Evolutionary conservation across 2,329 filamentous ascomycete genomes (phyloP).

Genomic region (Colletotrichum cordylinicola): DNA sequence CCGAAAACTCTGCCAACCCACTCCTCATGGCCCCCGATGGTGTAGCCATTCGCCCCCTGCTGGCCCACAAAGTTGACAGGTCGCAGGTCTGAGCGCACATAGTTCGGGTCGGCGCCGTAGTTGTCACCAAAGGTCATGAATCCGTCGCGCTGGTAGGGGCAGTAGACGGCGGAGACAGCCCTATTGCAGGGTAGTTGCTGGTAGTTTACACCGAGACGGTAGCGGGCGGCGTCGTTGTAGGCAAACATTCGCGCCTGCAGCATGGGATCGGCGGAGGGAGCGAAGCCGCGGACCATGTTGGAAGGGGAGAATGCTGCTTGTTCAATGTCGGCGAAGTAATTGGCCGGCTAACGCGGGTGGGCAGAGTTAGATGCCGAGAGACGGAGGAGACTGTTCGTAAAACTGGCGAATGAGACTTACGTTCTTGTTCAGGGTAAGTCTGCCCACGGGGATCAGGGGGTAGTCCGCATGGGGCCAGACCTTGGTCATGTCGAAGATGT

Average conservation of each 20-base stretch:
- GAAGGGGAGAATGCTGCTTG: constrained; percentile 58
- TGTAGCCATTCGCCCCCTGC: background rate
- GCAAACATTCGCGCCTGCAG: constrained; percentile 60
- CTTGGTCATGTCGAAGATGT: constrained; percentile 62
- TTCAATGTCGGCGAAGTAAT: constrained; percentile 57
- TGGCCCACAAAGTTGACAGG: constrained; percentile 24
- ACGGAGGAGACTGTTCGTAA: background rate
- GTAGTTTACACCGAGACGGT: constrained; percentile 65
- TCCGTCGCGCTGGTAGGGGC: constrained; percentile 46
- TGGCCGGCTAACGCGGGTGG: constrained; percentile 45
- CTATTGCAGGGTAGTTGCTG: constrained; percentile 61
- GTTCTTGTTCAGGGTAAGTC: constrained; percentile 55
- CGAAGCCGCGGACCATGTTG: constrained; percentile 55
- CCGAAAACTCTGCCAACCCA: background rate
- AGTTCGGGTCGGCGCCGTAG: constrained; percentile 51
- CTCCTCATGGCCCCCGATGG: background rate
- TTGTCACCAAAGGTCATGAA: constrained; percentile 41
- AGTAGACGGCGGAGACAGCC: constrained; percentile 36
- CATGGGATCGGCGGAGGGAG: constrained; percentile 52
- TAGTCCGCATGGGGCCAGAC: constrained; percentile 55
- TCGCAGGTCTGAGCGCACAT: constrained; percentile 38
- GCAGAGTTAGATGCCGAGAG: too few relatives aligned
- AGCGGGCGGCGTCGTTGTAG: constrained; percentile 61
- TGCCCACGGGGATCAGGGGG: constrained; percentile 52
- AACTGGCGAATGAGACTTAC: constrained; percentile 26